Evolutionary conservation across 768 basidiomycete species (phyloP).

Genomic region (Mycena polygramma): DNA sequence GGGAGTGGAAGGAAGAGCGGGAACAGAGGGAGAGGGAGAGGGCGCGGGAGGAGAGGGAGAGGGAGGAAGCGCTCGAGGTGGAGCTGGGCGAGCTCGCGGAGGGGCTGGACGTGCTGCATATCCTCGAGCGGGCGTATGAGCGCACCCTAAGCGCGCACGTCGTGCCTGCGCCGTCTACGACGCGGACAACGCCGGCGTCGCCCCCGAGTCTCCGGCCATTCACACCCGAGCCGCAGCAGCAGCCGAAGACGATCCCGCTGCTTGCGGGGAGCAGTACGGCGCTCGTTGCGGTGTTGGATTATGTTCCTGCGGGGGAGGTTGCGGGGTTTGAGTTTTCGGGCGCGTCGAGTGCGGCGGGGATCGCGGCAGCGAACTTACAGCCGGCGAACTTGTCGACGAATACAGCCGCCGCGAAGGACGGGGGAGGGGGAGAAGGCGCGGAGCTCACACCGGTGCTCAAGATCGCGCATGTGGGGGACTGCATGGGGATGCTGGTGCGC

Average conservation of each 20-base stretch:
- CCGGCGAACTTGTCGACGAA: too few relatives aligned
- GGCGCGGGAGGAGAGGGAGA: too few relatives aligned
- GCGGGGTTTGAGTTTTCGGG: background rate
- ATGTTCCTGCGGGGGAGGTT: constrained; percentile 28
- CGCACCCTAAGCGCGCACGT: constrained; percentile 74
- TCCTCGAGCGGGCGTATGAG: constrained; percentile 79
- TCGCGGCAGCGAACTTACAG: too few relatives aligned
- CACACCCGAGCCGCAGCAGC: too few relatives aligned
- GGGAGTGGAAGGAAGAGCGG: too few relatives aligned
- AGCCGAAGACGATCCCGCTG: constrained; percentile 54
- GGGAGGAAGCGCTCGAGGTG: constrained; percentile 40
- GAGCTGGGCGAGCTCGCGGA: constrained; percentile 74
- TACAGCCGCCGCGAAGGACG: too few relatives aligned
- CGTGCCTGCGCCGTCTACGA: constrained; percentile 43
- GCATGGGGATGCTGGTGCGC: constrained; percentile 89
- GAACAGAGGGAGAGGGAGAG: too few relatives aligned
- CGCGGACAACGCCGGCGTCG: background rate
- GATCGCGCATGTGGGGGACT: constrained; percentile 90
- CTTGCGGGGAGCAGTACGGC: constrained; percentile 77
- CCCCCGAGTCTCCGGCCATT: background rate
- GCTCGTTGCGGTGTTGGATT: constrained; percentile 65
- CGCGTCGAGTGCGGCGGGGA: too few relatives aligned
- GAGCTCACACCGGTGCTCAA: constrained; percentile 72
- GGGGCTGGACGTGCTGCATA: constrained; percentile 76
- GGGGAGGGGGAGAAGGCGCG: too few relatives aligned